Evolutionary conservation across 768 basidiomycete genomes (phyloP), one percentile per base, ranked within the genome.

Genomic region (Thelephora ganbajun): DNA sequence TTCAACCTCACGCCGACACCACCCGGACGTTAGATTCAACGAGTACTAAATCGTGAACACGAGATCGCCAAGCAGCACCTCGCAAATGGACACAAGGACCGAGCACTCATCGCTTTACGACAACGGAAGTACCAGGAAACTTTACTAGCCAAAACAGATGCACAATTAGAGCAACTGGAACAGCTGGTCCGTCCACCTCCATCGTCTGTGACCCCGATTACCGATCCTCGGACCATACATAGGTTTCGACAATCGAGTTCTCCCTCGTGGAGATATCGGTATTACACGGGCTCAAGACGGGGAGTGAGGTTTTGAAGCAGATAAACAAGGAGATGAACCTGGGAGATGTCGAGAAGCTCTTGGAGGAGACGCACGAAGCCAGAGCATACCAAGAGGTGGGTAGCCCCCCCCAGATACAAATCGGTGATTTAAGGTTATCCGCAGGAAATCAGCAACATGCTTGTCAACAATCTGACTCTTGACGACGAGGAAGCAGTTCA

Each of bases 201-300:
- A 42, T 34, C 42, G 41, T 46, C 53, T 16, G 9, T 35, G 23
- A 13, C 35, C 16, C 7, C 2, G 35, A 6, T 12, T 33, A 34
- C 14, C 47, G 23, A 1, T 22, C 11, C 14, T 44, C 12, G 26
- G n/a, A 23, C 34, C 14, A 3, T 22, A 19, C 18, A 6, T 57
- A 99, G 94, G 92, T 97, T 20, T 87, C 90, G 3, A 87, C 84
- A 0, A 96, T 99, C 57, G 96, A 99, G 62, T 98, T 96, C 67
- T 91, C 96, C 6, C 71, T 93, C 44, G 80, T 98, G 18, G 88
- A 98, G 63, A 79, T 87, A 41, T 91, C 92, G 2, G 87, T 99
- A 9, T 59, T 98, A 33, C 89, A 90, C 61, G 96, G 94, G 6
- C 66, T 99, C 39, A 78, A 89, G 61, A 90, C 92, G 65, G 96